These are phyloP conservation scores for Orobanche coerulescens DNA, from an alignment of 257 asterid genomes.

Conservation along the genomic window DNA sequence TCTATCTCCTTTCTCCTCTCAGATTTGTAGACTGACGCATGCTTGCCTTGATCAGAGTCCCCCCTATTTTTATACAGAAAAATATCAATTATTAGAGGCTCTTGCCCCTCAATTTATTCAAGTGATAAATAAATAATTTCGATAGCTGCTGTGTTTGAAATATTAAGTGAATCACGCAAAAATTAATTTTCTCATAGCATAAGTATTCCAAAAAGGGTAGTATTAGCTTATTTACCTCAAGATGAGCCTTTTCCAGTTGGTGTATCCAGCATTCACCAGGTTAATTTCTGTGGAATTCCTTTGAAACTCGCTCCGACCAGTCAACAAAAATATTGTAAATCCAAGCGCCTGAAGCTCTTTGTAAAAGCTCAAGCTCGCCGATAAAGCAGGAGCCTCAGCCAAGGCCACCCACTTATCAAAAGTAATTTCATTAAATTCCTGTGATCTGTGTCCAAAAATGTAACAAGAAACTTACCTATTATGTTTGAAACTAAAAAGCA, in stretches of 20 bases:
- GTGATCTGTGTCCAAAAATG: slow-evolving; percentile 38
- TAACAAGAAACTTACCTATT: not conserved
- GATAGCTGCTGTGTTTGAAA: not conserved
- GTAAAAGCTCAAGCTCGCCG: slow-evolving; percentile 65
- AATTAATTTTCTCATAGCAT: not conserved
- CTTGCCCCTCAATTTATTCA: not conserved
- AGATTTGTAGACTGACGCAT: slow-evolving; percentile 60
- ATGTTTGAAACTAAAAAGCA: not conserved
- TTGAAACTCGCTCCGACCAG: slow-evolving; percentile 69
- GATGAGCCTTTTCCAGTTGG: slow-evolving; percentile 69
- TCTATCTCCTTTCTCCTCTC: slow-evolving; percentile 68
- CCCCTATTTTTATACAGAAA: slow-evolving; percentile 41
- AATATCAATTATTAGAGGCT: not conserved
- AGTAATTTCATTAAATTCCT: slow-evolving; percentile 44
- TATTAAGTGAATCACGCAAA: not conserved
- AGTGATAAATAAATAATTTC: not conserved
- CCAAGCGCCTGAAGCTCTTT: slow-evolving; percentile 52
- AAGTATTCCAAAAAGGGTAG: not conserved
- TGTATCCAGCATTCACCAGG: slow-evolving; percentile 50
- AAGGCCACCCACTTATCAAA: slow-evolving; percentile 63
- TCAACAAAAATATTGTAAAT: slow-evolving; percentile 55
- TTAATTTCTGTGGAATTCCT: slow-evolving; percentile 60
- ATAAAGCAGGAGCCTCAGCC: slow-evolving; percentile 66
- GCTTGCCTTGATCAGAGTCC: slow-evolving; percentile 46
- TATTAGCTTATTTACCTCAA: slow-evolving; percentile 45